Evolutionary conservation across 768 basidiomycete species (phyloP), one percentile per base, ranked within the genome.

Genomic region (Exidia glandulosa): DNA sequence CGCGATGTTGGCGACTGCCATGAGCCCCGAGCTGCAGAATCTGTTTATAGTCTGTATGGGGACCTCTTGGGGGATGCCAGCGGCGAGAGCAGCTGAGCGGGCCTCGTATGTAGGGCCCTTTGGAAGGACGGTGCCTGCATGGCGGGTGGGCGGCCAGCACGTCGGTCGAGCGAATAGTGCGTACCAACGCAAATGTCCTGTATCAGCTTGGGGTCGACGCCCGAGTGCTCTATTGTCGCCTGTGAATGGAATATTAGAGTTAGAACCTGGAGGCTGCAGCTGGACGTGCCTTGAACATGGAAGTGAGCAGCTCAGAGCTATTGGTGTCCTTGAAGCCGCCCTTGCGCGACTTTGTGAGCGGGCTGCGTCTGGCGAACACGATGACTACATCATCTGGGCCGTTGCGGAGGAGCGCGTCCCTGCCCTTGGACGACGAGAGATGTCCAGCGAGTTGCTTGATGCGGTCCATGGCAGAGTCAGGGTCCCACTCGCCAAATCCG

Each of bases 11-110:
- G 86, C 87, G 32, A 86, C 77, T 13, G 90, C 87, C 86, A 91
- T 89, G n/a, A 93, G 80, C 29, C 89, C 90, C 61, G 84, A 87
- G 2, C 88, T 88, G 67, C 90, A 93, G 70, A 90, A 89, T 32
- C 90, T 76, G 68, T 92, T 91, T 65, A 92, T 73, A 29, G 77
- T 78, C 67, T 90, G 84, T 10, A 89, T 72, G 0, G 90, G 88
- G 5, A 87, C 85, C 3, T 76, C 77, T n/a, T 86, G 85, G 0
- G 90, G 90, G 63, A 87, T 82, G 10, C 90, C 90, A 14, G 90
- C 90, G 3, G 88, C 85, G 47, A 93, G 77, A 27, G 87, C 82
- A 7, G 90, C 85, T 45, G 82, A 75, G 45, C 90, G 80, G 16
- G 88, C 87, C 60, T 83, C 82, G 67, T 90, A 91, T 33, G 77